Evolutionary conservation across 169 alveolate species (phyloP), one percentile per base, ranked within the genome.

Genomic region (Eimeria acervulina): DNA sequence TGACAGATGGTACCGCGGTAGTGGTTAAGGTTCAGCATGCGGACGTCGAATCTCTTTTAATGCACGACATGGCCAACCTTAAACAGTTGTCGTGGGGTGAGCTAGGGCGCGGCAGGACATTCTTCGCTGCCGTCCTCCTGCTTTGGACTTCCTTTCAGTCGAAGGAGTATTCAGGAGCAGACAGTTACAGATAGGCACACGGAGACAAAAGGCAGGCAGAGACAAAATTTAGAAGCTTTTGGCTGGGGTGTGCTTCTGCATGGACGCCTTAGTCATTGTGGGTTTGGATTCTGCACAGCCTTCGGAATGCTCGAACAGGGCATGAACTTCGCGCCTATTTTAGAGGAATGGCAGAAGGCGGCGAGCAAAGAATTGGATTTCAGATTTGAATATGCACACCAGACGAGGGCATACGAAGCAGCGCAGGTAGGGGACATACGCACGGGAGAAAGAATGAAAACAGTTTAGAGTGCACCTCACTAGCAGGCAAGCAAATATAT

Each of bases 341-440:
- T 98, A 61, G 98, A 98, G 38, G 99, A 98, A 74, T 98, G 99
- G 99, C 98, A 98, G 93, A 96, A 97, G 72, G 97, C 97, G 40
- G 99, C 99, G 38, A 89, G 97, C 93, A 94, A 97, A 84, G 99
- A 98, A 81, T 97, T 98, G 55, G 99, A 98, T 70, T 98, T 98
- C 94, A 96, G 95, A 12, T 81, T 93, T 87, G 99, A 98, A 95
- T 93, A 97, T n/a, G 96, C 81, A 52, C 97, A 97, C 83, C 98
- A 97, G 83, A 78, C 96, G 72, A 88, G 97, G 80, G 99, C 99
- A 2, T 96, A 95, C 92, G 97, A 97, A n/a, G 98, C 98, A 31
- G 87, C 81, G 23, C 72, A 81, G 91, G 97, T 95, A 28, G 42
- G 94, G 44, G 33, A 47, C 36, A 2, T 13, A 38, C 38, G 2